Conservation (phyloP, 805 yeast species). For the Lachancea sp. region DNA sequence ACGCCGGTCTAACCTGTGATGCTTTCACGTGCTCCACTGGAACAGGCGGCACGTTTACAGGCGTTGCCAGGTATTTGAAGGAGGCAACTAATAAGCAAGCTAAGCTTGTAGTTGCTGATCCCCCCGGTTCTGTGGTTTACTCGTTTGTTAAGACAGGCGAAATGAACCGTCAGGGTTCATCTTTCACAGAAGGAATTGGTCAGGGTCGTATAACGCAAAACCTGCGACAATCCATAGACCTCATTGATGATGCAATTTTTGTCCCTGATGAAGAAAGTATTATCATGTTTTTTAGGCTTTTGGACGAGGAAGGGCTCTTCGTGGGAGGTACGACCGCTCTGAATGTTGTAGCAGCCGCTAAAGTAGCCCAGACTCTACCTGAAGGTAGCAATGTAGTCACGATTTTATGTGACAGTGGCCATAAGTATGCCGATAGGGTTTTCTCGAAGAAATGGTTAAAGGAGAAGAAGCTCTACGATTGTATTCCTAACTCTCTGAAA, state of each 20-base stretch:
- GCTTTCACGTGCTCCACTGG: slow-evolving; percentile 90
- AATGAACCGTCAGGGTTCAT: slow-evolving; percentile 68
- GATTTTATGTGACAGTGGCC: slow-evolving; percentile 84
- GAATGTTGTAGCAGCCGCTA: slow-evolving; percentile 83
- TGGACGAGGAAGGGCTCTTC: slow-evolving; percentile 86
- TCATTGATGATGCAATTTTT: slow-evolving; percentile 73
- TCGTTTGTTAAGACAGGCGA: slow-evolving; percentile 70
- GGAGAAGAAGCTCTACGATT: slow-evolving; percentile 55
- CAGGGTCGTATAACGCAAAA: slow-evolving; percentile 90
- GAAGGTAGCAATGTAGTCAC: slow-evolving; percentile 80
- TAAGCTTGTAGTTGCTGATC: slow-evolving; percentile 75
- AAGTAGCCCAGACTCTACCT: slow-evolving; percentile 69
- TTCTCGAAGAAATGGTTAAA: slow-evolving; percentile 76
- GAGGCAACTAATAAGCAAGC: slow-evolving; percentile 55
- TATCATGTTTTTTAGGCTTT: slow-evolving; percentile 71
- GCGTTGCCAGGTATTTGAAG: slow-evolving; percentile 73
- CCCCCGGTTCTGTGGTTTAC: slow-evolving; percentile 86
- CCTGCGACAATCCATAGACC: slow-evolving; percentile 60
- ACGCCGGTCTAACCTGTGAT: slow-evolving; percentile 47
- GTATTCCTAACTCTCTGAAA: slow-evolving; percentile 62
- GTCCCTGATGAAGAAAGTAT: slow-evolving; percentile 78
- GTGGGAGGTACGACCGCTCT: slow-evolving; percentile 88
- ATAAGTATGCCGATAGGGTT: slow-evolving; percentile 75
- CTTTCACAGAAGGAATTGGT: slow-evolving; percentile 94
- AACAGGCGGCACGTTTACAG: slow-evolving; percentile 90